Conservation (phyloP, 208 protist species). For the Trypanosomatidae sp. region DNA sequence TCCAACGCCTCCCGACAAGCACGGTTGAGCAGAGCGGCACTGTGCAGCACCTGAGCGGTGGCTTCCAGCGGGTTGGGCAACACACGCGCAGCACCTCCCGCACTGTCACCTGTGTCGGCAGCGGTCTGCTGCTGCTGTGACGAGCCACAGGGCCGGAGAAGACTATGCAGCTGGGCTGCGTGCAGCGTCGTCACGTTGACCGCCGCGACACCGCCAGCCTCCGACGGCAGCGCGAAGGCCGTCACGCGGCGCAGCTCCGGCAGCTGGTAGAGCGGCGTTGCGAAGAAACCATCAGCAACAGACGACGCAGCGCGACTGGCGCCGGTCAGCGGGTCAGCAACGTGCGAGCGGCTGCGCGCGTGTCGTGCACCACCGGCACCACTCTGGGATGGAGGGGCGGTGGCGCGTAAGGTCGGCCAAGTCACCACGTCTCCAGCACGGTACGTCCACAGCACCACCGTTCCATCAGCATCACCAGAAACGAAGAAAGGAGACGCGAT, state of each 20-base stretch:
- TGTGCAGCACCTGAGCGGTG: conserved; percentile 17
- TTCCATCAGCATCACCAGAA: conserved; percentile 42
- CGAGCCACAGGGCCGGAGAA: conserved; percentile 17
- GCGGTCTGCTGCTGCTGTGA: not conserved
- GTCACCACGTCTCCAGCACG: conserved; percentile 26
- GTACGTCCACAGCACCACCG: conserved; percentile 54
- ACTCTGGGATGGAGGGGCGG: not conserved
- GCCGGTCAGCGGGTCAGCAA: conserved; percentile 9
- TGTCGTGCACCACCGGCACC: conserved; percentile 1
- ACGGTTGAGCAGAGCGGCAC: conserved; percentile 17
- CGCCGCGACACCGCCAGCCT: conserved; percentile 14
- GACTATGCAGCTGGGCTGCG: conserved; percentile 23
- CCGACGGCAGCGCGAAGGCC: conserved; percentile 14
- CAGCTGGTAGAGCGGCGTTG: conserved; percentile 26
- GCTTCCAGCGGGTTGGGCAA: conserved; percentile 13
- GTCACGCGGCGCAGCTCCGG: conserved; percentile 37
- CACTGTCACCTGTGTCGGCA: conserved; percentile 13
- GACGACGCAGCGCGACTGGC: not conserved
- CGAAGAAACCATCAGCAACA: conserved; percentile 7
- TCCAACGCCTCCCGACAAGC: conserved; percentile 17
- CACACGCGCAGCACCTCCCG: conserved; percentile 10
- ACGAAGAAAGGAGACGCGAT: conserved; percentile 58
- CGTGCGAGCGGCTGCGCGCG: not conserved
- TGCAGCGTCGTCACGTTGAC: conserved; percentile 19
- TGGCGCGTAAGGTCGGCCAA: conserved; percentile 20